A percentile compares a stretch with the other conserved stretches of the same genome.
phyloP scores from a whole-genome alignment of 148 eudicot species.

The Drosera capensis region DNA sequence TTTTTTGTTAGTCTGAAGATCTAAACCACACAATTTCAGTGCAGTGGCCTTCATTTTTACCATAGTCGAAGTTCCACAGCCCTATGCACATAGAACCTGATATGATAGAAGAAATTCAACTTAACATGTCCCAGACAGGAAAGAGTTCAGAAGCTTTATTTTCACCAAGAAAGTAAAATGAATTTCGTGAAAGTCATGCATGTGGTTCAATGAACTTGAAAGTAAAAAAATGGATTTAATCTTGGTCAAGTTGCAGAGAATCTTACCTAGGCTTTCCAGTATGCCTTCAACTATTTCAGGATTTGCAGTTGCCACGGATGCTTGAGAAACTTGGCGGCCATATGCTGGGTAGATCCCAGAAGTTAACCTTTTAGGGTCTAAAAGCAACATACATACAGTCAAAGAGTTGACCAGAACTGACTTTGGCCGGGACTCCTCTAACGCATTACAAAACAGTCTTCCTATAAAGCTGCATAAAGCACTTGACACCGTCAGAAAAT shows the following conservation, averaged over 20 bases:
- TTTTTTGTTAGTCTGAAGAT: too few relatives aligned
- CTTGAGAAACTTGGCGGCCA: slow-evolving; percentile 57
- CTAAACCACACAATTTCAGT: too few relatives aligned
- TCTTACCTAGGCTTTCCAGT: slow-evolving; percentile 70
- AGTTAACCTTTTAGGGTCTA: slow-evolving; percentile 74
- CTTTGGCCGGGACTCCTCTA: slow-evolving; percentile 79
- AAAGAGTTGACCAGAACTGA: slow-evolving; percentile 85
- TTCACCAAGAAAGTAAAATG: too few relatives aligned
- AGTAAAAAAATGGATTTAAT: not conserved
- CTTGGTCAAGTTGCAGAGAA: too few relatives aligned
- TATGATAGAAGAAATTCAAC: too few relatives aligned
- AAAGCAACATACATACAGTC: slow-evolving; percentile 82
- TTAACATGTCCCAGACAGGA: too few relatives aligned
- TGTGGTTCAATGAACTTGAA: not conserved
- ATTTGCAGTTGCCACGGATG: slow-evolving; percentile 42
- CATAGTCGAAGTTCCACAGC: too few relatives aligned
- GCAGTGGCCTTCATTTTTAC: too few relatives aligned
- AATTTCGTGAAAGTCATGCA: too few relatives aligned
- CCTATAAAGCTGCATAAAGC: slow-evolving; percentile 52
- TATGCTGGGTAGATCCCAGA: slow-evolving; percentile 59
- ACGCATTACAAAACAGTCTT: slow-evolving; percentile 71
- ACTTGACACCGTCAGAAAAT: not conserved
- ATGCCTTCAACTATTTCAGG: slow-evolving; percentile 82
- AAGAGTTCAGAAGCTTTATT: too few relatives aligned
- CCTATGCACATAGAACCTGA: too few relatives aligned